Base-by-base conservation (phyloP, 305 asterid species). In the Plantago coronopus region DNA sequence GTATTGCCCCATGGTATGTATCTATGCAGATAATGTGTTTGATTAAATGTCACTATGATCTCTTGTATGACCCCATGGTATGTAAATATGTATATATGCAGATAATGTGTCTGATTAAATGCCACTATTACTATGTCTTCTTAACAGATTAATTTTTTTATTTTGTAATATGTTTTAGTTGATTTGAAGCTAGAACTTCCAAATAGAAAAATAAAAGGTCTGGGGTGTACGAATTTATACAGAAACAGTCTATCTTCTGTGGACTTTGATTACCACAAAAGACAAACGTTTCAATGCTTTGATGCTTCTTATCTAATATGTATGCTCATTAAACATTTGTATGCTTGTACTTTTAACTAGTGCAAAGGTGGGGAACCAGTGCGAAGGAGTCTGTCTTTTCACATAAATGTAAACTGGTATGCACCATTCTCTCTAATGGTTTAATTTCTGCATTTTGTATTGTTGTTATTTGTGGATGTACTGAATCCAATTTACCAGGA, bases 31-130 rank as follows among this genome's bases (percentile, higher is more conserved):
- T 12, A 4, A 2, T 48, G 22, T 5, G 34, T 21, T 49, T 49
- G 54, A 11, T 20, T 49, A 8, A 19, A 46, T 48, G 14, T 49
- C 21, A 19, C n/a, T n/a, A n/a, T n/a, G 73, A 74, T 69, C 83
- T 78, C 63, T 51, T 87, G 18, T 71, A 77, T 67, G 84, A 94
- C 63, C 95, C 95, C 29, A 79, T 82, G 94, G 94, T 84, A 70
- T 63, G 22, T 48, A 22, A n/a, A n/a, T n/a, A n/a, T n/a, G n/a
- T n/a, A n/a, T n/a, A n/a, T 20, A 49, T 16, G 31, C 2, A 27
- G 31, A 27, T 27, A 27, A 27, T 2, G 31, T 27, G 31, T 27
- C 5, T 27, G 31, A 27, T 27, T 27, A 27, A 27, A 27, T 27
- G 31, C 31, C 31, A 27, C 12, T 34, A 12, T 34, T 34, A 9